phyloP scores from a whole-genome alignment of 75 land plant species.

The Chamaecyparis obtusa region DNA sequence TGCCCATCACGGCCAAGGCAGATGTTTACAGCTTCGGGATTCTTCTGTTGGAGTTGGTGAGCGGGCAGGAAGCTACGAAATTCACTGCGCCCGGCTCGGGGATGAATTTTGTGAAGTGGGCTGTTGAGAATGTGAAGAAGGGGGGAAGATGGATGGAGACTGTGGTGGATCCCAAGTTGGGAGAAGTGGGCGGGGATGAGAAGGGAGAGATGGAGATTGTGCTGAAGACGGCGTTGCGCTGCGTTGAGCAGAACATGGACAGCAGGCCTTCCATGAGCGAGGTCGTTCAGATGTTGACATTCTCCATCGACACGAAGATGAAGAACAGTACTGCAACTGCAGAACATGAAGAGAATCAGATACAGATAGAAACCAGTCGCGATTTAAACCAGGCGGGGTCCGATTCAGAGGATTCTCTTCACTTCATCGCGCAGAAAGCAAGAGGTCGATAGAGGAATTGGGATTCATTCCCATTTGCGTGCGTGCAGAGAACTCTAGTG shows the following conservation, averaged over 20 bases:
- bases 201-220: constrained; percentile 42
- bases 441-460: too few relatives aligned
- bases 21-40: too few relatives aligned
- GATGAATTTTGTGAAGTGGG: constrained; percentile 60
- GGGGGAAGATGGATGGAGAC: constrained; percentile 47
- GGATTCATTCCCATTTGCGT: too few relatives aligned
- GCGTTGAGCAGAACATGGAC: constrained; percentile 59
- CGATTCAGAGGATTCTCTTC: too few relatives aligned
- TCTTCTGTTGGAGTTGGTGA: constrained; percentile 36
- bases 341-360: too few relatives aligned
- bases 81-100: constrained; percentile 44
- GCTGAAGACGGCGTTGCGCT: constrained; percentile 69
- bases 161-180: constrained; percentile 32
- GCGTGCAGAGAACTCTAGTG: too few relatives aligned
- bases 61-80: constrained; percentile 22
- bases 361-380: too few relatives aligned
- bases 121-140: constrained; percentile 42
- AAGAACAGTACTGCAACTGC: too few relatives aligned
- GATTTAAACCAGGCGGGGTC: too few relatives aligned
- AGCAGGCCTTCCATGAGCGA: constrained; percentile 69
- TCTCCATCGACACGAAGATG: neutral
- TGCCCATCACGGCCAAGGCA: neutral
- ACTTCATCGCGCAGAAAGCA: too few relatives aligned
- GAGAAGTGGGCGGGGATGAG: constrained; percentile 36
- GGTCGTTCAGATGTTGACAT: constrained; percentile 69